Conservation (phyloP, 2,329 filamentous ascomycete species). For the Sporothrix euskadiensis region DNA sequence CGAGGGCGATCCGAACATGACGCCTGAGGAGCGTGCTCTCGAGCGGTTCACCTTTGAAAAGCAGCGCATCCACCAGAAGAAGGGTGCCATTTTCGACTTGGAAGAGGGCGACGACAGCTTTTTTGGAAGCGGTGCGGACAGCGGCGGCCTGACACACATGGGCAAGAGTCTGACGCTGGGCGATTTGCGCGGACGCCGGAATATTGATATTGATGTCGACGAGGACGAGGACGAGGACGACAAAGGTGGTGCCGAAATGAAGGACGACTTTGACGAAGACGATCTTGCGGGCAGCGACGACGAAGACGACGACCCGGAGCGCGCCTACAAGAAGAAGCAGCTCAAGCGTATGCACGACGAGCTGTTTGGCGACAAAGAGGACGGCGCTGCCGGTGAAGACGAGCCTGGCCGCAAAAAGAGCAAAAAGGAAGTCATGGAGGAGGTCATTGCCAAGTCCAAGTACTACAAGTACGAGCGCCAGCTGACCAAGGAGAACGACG, state of each 20-base stretch:
- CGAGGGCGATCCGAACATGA: conserved; percentile 92
- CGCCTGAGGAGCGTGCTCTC: conserved; percentile 86
- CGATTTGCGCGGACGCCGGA: conserved; percentile 31
- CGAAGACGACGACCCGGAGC: conserved; percentile 64
- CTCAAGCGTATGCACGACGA: conserved; percentile 58
- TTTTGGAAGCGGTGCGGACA: conserved; percentile 5
- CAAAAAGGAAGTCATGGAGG: conserved; percentile 97
- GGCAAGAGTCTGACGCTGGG: conserved; percentile 11
- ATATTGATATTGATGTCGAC: conserved; percentile 25
- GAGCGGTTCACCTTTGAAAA: conserved; percentile 90
- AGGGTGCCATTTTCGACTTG: conserved; percentile 81
- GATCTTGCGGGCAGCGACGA: conserved; percentile 61
- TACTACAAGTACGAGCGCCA: conserved; percentile 93
- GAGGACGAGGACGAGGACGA: background rate
- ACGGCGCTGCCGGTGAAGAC: conserved; percentile 43
- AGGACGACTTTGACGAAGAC: conserved; percentile 78
- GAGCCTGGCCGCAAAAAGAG: conserved; percentile 85
- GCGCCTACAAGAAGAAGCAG: conserved; percentile 55
- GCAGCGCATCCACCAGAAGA: conserved; percentile 69
- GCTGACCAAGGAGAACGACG: conserved; percentile 87
- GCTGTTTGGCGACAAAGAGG: conserved; percentile 47
- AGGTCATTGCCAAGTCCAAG: conserved; percentile 97
- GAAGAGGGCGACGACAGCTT: conserved; percentile 70
- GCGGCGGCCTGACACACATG: conserved; percentile 54
- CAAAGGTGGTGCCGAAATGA: background rate